phyloP scores from a whole-genome alignment of 192 early-diverging fungal genomes.

The Coemansia javaensis region DNA sequence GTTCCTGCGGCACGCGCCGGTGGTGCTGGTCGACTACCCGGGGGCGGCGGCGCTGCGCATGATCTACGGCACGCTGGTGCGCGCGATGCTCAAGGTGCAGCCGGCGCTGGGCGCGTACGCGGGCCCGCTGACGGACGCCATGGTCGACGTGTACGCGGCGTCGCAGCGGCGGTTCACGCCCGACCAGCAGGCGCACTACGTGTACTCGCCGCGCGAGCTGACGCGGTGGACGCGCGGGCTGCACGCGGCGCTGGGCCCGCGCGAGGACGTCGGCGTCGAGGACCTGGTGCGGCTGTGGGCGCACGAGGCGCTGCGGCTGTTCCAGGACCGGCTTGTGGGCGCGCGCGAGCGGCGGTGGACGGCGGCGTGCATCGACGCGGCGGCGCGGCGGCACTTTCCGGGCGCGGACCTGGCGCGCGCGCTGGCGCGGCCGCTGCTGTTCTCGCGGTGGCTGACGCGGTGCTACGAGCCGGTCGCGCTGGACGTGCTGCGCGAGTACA shows the following conservation, averaged over 20 bases:
- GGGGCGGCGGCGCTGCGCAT: conserved; percentile 85
- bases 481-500: conserved; percentile 87
- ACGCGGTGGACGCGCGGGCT: conserved; percentile 99
- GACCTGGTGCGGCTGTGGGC: conserved; percentile 95
- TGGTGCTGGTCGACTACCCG: conserved; percentile 98
- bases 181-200: conserved; percentile 98
- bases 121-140: conserved; percentile 86
- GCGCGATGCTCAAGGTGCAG: conserved; percentile 90
- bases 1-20: conserved; percentile 94
- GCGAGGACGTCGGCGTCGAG: conserved; percentile 75
- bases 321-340: conserved; percentile 95
- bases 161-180: conserved; percentile 93
- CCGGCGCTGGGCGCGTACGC: conserved; percentile 87
- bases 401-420: conserved; percentile 63
- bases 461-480: conserved; percentile 85
- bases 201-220: conserved; percentile 99
- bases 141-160: conserved; percentile 92
- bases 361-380: conserved; percentile 74
- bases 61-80: conserved; percentile 92
- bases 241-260: conserved; percentile 83
- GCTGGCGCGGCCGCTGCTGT: conserved; percentile 86
- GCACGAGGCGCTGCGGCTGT: conserved; percentile 94
- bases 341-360: conserved; percentile 90
- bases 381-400: conserved; percentile 87
- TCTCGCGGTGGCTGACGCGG: conserved; percentile 97